phyloP scores from a whole-genome alignment of 176 grass and related monocot species.

The Lolium multiflorum region DNA sequence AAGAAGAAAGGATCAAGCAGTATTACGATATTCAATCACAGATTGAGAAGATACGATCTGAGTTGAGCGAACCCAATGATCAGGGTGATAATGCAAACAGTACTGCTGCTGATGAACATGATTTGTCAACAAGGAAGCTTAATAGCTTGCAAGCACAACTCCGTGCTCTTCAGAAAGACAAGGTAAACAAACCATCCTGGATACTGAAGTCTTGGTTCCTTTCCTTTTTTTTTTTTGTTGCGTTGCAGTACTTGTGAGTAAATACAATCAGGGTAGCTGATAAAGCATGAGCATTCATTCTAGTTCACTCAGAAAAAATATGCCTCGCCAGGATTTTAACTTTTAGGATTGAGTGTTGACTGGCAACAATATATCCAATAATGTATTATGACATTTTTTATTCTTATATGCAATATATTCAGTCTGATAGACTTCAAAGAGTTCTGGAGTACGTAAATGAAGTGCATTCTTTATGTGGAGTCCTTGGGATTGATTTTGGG shows the following conservation, averaged over 20 bases:
- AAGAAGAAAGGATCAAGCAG: slow-evolving; percentile 77
- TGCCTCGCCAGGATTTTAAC: neutral
- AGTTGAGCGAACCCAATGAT: slow-evolving; percentile 59
- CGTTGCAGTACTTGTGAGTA: neutral
- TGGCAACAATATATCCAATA: neutral
- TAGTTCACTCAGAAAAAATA: slow-evolving; percentile 3
- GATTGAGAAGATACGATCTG: slow-evolving; percentile 77
- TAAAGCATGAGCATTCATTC: slow-evolving; percentile 10
- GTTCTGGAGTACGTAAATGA: slow-evolving; percentile 85
- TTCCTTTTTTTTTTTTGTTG: neutral
- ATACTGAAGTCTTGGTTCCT: neutral
- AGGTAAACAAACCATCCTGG: slow-evolving; percentile 57
- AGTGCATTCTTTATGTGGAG: slow-evolving; percentile 86
- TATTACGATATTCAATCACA: slow-evolving; percentile 69
- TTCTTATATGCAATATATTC: slow-evolving; percentile 39
- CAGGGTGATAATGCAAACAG: slow-evolving; percentile 23
- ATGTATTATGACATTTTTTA: slow-evolving; percentile 16
- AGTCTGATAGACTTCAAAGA: slow-evolving; percentile 93
- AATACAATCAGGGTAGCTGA: slow-evolving; percentile 13
- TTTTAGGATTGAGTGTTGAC: neutral
- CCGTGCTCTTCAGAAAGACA: slow-evolving; percentile 87
- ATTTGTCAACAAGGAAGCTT: slow-evolving; percentile 79
- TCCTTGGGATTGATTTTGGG: slow-evolving; percentile 80
- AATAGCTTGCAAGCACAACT: slow-evolving; percentile 73
- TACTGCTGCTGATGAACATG: slow-evolving; percentile 60